Evolutionary conservation across 1,139 yeast species (phyloP), one percentile per base, ranked within the genome.

Genomic region (Meyerozyma guilliermondii): DNA sequence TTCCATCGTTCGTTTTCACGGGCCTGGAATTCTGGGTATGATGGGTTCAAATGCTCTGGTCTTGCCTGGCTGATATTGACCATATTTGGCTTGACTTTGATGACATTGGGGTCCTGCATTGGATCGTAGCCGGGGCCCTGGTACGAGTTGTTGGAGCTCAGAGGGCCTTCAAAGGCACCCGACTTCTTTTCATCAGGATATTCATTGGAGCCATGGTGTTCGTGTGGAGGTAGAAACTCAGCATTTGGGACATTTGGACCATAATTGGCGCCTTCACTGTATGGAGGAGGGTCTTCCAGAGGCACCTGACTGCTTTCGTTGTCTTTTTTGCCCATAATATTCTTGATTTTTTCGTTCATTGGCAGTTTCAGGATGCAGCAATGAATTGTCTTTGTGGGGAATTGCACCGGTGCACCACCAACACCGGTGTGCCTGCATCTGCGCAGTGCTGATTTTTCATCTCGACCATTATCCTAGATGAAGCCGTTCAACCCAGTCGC

Each of bases 51-150:
- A 43, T 68, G 67, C 39, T 64, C 59, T 1, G 71, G 68, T 17
- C 65, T 65, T 0, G 74, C 63, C 39, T 53, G 57, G 4, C 66
- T 46, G 16, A 71, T 71, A 46, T 71, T 65, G 16, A 68, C 73
- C 44, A 54, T 45, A 33, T 65, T 66, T 2, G 75, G 72, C 4
- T 64, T 52, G 4, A 68, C 64, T 38, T 54, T 58, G 43, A 54
- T 57, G 3, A 63, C 68, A 39, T 60, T 59, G 2, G 65, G 66
- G 39, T 60, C 66, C 4, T 54, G 40, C 53, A 58, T 45, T 3
- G 65, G 66, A 42, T 60, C 54, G 38, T 56, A 51, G 22, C 22
- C 22, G 7, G 14, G 4, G 16, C 24, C 13, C 17, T 8, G 35
- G 10, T 16, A 31, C n/a, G 35, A 31, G 34, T 13, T 7, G 18